These are phyloP conservation scores for Penicillium sp. DNA, from an alignment of 2,329 filamentous ascomycete genomes.

Conservation along the genomic window DNA sequence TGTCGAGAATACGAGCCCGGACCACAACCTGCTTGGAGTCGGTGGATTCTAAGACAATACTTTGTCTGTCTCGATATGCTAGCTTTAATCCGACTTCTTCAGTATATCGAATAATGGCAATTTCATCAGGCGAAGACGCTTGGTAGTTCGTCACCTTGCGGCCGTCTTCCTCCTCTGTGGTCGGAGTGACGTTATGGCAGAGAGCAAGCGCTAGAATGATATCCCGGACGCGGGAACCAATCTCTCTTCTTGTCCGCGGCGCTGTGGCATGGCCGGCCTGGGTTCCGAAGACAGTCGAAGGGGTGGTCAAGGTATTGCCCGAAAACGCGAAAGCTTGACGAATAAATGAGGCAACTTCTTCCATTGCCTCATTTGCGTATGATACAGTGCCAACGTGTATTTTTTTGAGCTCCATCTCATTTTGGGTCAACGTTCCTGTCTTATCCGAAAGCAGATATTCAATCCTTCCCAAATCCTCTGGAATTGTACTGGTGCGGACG, in stretches of 20 bases:
- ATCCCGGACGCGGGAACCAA: constrained; percentile 84
- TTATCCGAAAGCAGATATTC: constrained; percentile 96
- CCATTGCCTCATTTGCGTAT: constrained; percentile 97
- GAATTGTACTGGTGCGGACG: constrained; percentile 92
- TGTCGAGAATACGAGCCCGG: constrained; percentile 76
- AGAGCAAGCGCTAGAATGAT: constrained; percentile 84
- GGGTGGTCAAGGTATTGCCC: constrained; percentile 54
- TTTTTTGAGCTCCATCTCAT: constrained; percentile 97
- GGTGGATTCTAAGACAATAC: constrained; percentile 71
- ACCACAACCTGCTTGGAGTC: constrained; percentile 67
- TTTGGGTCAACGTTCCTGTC: constrained; percentile 94
- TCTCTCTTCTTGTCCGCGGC: constrained; percentile 82
- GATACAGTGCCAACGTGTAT: constrained; percentile 97
- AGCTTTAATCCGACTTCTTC: constrained; percentile 82
- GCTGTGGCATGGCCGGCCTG: constrained; percentile 51
- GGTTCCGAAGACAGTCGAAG: constrained; percentile 61
- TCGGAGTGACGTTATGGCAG: constrained; percentile 95
- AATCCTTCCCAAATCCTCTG: constrained; percentile 87
- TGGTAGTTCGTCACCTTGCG: constrained; percentile 75
- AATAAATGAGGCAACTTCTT: constrained; percentile 81
- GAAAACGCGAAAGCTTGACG: constrained; percentile 77
- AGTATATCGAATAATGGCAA: constrained; percentile 93
- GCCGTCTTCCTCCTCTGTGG: constrained; percentile 72
- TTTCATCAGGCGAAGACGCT: constrained; percentile 93
- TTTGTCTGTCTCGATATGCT: constrained; percentile 73